Conservation (phyloP, 2,329 filamentous ascomycete genomes). For the Aspergillus oerlinghausenensis region DNA sequence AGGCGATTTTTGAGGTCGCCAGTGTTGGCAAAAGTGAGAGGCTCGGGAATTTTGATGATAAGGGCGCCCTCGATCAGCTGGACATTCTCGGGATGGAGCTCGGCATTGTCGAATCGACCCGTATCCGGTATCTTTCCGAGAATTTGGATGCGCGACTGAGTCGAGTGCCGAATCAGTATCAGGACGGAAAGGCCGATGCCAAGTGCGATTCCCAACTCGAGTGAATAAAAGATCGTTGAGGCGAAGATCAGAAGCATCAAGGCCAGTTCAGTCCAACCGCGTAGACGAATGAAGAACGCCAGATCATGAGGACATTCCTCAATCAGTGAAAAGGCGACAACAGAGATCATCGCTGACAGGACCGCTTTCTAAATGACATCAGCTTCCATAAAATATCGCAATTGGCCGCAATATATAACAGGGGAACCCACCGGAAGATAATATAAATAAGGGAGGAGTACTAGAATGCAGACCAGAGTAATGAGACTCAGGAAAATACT, state of each 20-base stretch:
- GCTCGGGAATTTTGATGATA: slow-evolving; percentile 97
- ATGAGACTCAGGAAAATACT: slow-evolving; percentile 81
- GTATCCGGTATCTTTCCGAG: slow-evolving; percentile 83
- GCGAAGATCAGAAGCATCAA: slow-evolving; percentile 89
- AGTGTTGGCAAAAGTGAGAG: slow-evolving; percentile 94
- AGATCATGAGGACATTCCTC: slow-evolving; percentile 95
- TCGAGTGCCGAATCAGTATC: slow-evolving; percentile 84
- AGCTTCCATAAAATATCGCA: neutral
- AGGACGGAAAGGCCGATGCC: slow-evolving; percentile 88
- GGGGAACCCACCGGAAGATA: slow-evolving; percentile 76
- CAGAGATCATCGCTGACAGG: slow-evolving; percentile 87
- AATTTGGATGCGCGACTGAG: slow-evolving; percentile 91
- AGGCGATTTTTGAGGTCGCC: slow-evolving; percentile 83
- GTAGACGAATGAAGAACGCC: slow-evolving; percentile 78
- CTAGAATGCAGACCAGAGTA: slow-evolving; percentile 73
- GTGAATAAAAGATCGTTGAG: slow-evolving; percentile 89
- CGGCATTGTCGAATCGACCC: slow-evolving; percentile 80
- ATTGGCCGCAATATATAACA: neutral
- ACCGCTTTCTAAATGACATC: slow-evolving; percentile 69
- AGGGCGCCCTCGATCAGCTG: slow-evolving; percentile 90
- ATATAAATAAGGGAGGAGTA: slow-evolving; percentile 86
- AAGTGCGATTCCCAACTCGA: slow-evolving; percentile 88
- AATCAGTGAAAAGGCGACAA: slow-evolving; percentile 89
- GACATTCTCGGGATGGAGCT: slow-evolving; percentile 63
- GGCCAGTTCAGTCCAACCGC: slow-evolving; percentile 77